Evolutionary conservation across 192 early-diverging fungal species (phyloP), one percentile per base, ranked within the genome.

Genomic region (Linnemannia exigua): DNA sequence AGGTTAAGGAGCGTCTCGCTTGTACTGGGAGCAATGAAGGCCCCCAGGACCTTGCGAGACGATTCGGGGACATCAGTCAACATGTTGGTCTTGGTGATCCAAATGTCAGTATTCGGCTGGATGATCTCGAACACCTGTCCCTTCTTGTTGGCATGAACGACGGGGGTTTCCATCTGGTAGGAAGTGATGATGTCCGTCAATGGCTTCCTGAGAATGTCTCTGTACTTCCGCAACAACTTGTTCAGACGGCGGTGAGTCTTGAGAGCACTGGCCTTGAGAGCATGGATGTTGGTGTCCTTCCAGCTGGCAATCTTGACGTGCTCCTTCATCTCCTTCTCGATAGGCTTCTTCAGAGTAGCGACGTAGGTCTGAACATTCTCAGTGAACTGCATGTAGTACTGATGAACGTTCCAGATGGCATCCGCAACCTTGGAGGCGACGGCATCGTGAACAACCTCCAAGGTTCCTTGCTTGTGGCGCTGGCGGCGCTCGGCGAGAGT

Each of bases 251-350:
- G 88, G 88, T 99, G 99, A 12, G 97, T 97, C 88, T 96, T 94
- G 51, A 93, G 94, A 0, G 99, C 97, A 89, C 95, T 96, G 74
- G 96, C 95, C 35, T 94, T 92, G 46, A 99, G 87, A 1, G 99
- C 97, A 75, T 94, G 95, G 14, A 97, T 95, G 77, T 98, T 99
- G 22, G 97, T 94, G 83, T 99, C 99, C 87, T 98, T 98, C 97
- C 97, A 99, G 61, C 91, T 95, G 7, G 98, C 98, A 78, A 99
- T 97, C 89, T 96, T 95, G 46, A 99, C 97, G 78, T 96, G 98
- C 74, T 97, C 96, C 66, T 95, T 91, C 85, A 99, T 90, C 35
- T 99, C 97, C 76, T 96, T 97, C 48, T 92, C 90, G 46, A 99
- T 94, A 1, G 96, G 93, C 77, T 95, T 93, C 54, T 94, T 91